These are phyloP conservation scores for Fusarium pseudograminearum DNA, from an alignment of 2,329 filamentous ascomycete genomes.

Conservation along the genomic window DNA sequence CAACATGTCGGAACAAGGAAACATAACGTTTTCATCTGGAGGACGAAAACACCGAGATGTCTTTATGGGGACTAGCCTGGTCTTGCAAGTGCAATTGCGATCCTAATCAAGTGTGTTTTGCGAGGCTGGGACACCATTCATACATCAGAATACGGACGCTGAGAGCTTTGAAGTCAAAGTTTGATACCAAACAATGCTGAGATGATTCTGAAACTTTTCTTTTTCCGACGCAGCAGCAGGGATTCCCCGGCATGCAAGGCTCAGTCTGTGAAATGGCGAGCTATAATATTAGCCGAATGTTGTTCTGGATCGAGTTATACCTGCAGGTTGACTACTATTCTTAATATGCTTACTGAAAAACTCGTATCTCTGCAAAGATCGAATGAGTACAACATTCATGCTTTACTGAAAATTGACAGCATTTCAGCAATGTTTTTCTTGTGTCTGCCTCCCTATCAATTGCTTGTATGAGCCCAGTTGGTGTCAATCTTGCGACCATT, in stretches of 20 bases:
- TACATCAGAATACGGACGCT: slow-evolving; percentile 8
- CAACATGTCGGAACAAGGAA: slow-evolving; percentile 26
- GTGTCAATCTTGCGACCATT: not conserved
- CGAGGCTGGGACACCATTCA: slow-evolving; percentile 33
- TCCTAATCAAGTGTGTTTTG: slow-evolving; percentile 43
- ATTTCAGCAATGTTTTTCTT: not conserved
- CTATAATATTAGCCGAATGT: slow-evolving; percentile 42
- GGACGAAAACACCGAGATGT: slow-evolving; percentile 20
- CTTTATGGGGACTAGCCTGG: slow-evolving; percentile 36
- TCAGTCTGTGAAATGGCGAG: slow-evolving; percentile 32
- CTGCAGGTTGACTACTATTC: slow-evolving; percentile 23
- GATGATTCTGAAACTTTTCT: slow-evolving; percentile 33
- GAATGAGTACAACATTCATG: no score
- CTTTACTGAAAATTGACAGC: slow-evolving; percentile 12
- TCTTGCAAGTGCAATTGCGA: slow-evolving; percentile 45
- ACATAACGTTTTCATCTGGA: slow-evolving; percentile 21
- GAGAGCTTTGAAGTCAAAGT: slow-evolving; percentile 21
- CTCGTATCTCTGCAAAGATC: no score
- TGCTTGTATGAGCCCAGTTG: not conserved
- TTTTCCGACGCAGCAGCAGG: slow-evolving; percentile 31
- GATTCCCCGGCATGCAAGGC: slow-evolving; percentile 40
- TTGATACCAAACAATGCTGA: slow-evolving; percentile 12
- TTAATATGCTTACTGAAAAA: no score
- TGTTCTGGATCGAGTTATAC: slow-evolving; percentile 42
- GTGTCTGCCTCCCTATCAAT: not conserved